Percentiles rank a stretch among this genome's conserved stretches.
These are phyloP conservation scores for Fusarium zealandicum DNA, from an alignment of 2,329 filamentous ascomycete species.

Conservation along the genomic window DNA sequence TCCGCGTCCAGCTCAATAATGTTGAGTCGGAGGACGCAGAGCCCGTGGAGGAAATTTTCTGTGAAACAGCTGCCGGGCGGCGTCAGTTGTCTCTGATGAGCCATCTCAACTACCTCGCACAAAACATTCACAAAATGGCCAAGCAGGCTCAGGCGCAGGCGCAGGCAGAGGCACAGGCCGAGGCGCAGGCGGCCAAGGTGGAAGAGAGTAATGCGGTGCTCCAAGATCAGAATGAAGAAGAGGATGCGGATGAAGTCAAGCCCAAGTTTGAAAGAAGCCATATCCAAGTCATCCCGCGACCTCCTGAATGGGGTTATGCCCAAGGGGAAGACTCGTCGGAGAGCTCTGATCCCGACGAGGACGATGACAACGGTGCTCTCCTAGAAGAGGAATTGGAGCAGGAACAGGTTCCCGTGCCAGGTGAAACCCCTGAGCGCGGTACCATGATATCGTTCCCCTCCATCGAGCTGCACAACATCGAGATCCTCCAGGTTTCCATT, in stretches of 20 bases:
- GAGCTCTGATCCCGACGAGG: slow-evolving; percentile 52
- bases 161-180: slow-evolving; percentile 45
- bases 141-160: slow-evolving; percentile 62
- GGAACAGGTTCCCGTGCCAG: slow-evolving; percentile 33
- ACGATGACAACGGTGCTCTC: slow-evolving; percentile 53
- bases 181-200: slow-evolving; percentile 23
- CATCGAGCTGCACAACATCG: slow-evolving; percentile 78
- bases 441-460: slow-evolving; percentile 82
- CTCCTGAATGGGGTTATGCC: slow-evolving; percentile 74
- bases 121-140: slow-evolving; percentile 73
- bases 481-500: slow-evolving; percentile 73
- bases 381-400: slow-evolving; percentile 48
- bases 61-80: slow-evolving; percentile 62
- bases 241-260: slow-evolving; percentile 5
- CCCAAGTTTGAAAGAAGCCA: slow-evolving; percentile 61
- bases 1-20: slow-evolving; percentile 71
- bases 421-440: slow-evolving; percentile 64
- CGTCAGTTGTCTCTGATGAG: slow-evolving; percentile 71
- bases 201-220: slow-evolving; percentile 20
- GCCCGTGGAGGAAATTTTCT: slow-evolving; percentile 70
- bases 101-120: slow-evolving; percentile 76
- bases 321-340: slow-evolving; percentile 57
- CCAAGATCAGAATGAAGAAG: slow-evolving; percentile 7
- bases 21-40: slow-evolving; percentile 66
- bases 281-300: slow-evolving; percentile 74